phyloP scores from a whole-genome alignment of 441 rosid genomes.

The Arabidopsis hybrid region DNA sequence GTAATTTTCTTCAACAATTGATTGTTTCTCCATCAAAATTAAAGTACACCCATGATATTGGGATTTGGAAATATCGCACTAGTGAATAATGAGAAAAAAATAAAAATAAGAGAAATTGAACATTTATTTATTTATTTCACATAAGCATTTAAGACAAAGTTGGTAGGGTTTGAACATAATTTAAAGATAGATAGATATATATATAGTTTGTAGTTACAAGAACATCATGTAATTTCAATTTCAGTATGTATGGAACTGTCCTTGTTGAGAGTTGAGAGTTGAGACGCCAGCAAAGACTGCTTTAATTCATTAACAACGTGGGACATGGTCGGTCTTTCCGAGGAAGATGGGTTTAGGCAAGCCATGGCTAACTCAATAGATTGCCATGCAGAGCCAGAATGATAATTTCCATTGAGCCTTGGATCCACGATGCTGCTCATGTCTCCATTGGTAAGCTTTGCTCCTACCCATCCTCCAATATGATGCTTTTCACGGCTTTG shows the following conservation, averaged over 20 bases:
- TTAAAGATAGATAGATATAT: no score
- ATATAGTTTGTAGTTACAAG: neutral
- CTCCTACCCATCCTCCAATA: slow-evolving; percentile 50
- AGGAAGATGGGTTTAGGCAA: slow-evolving; percentile 47
- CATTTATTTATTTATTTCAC: neutral
- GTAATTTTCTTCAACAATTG: no score
- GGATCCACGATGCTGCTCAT: slow-evolving; percentile 55
- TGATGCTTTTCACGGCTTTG: slow-evolving; percentile 37
- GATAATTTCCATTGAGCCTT: slow-evolving; percentile 46
- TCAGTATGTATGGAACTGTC: slow-evolving; percentile 32
- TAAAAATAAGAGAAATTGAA: no score
- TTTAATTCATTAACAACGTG: slow-evolving; percentile 54
- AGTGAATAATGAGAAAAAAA: no score
- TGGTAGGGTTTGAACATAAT: neutral
- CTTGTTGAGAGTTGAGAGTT: slow-evolving; percentile 33
- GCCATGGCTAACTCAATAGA: slow-evolving; percentile 59
- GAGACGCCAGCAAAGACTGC: slow-evolving; percentile 47
- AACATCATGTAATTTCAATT: neutral
- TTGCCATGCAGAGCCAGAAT: slow-evolving; percentile 56
- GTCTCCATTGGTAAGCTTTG: slow-evolving; percentile 52
- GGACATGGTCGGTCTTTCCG: slow-evolving; percentile 54
- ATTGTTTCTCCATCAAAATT: no score
- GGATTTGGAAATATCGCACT: no score
- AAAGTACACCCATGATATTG: no score
- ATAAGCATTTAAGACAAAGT: neutral